phyloP scores from a whole-genome alignment of 768 basidiomycete genomes.

The Auricularia cornea region DNA sequence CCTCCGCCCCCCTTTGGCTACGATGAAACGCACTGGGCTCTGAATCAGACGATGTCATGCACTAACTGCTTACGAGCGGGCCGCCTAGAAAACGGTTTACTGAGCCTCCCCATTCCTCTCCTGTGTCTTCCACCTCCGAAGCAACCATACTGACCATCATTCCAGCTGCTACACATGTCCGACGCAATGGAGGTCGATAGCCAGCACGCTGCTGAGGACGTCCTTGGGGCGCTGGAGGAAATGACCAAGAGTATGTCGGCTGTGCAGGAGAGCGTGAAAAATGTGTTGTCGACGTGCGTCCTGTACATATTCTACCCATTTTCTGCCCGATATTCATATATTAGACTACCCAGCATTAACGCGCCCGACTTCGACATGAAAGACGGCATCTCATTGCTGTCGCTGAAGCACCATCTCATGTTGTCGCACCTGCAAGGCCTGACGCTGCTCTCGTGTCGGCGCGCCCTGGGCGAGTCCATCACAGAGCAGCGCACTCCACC shows the following conservation, averaged over 20 bases:
- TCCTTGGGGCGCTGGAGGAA: slow-evolving; percentile 34
- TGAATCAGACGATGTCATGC: slow-evolving; percentile 44
- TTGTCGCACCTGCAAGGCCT: slow-evolving; percentile 82
- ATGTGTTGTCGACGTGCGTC: slow-evolving; percentile 47
- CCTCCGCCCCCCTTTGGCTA: too few species aligned
- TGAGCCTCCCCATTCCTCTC: slow-evolving; percentile 26
- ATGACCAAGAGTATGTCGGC: slow-evolving; percentile 59
- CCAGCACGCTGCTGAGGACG: slow-evolving; percentile 11
- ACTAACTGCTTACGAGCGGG: slow-evolving; percentile 42
- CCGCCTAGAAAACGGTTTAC: slow-evolving; percentile 63
- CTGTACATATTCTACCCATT: background rate
- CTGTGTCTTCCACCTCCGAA: background rate
- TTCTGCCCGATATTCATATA: background rate
- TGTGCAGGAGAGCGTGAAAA: slow-evolving; percentile 46
- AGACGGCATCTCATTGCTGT: slow-evolving; percentile 86
- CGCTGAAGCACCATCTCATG: slow-evolving; percentile 77
- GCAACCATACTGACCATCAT: slow-evolving; percentile 2
- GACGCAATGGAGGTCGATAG: slow-evolving; percentile 3
- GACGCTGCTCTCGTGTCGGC: slow-evolving; percentile 61
- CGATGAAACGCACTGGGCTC: slow-evolving; percentile 62
- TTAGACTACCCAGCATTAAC: slow-evolving; percentile 18
- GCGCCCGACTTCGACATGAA: slow-evolving; percentile 40
- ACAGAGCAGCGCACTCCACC: slow-evolving; percentile 39
- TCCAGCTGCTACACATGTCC: background rate
- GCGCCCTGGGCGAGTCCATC: slow-evolving; percentile 57